Percentiles rank a stretch among this genome's conserved stretches.
These are phyloP conservation scores for Populus hybrid DNA, from an alignment of 441 rosid genomes.

Conservation along the genomic window DNA sequence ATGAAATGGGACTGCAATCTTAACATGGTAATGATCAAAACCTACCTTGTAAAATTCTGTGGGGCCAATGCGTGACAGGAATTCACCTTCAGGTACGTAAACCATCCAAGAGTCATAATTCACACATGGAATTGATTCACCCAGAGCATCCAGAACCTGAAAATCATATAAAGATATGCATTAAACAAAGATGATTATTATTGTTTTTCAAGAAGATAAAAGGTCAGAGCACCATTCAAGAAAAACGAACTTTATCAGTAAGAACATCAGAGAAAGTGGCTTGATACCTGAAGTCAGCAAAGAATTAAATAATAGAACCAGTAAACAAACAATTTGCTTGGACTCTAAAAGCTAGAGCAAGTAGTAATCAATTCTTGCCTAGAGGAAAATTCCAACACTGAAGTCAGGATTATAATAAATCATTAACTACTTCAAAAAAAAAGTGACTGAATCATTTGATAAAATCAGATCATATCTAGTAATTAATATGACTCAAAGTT, in stretches of 20 bases:
- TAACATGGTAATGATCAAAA: neutral
- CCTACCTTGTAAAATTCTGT: conserved; percentile 83
- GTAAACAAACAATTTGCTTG: neutral
- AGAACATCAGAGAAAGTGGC: neutral
- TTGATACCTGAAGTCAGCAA: neutral
- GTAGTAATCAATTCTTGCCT: neutral
- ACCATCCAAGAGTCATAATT: conserved; percentile 98
- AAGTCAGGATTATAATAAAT: neutral
- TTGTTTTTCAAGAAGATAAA: neutral
- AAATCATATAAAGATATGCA: conserved; percentile 3
- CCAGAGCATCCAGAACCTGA: conserved; percentile 87
- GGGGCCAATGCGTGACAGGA: conserved; percentile 91
- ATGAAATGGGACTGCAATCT: neutral
- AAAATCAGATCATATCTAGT: neutral
- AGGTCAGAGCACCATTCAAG: neutral
- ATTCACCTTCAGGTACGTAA: conserved; percentile 85
- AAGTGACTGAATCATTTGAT: neutral
- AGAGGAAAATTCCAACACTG: neutral
- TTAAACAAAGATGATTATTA: neutral
- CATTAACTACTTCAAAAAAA: neutral
- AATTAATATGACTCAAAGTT: neutral
- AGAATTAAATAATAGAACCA: neutral
- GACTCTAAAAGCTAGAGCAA: neutral
- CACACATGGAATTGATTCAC: conserved; percentile 74
- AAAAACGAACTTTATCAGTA: neutral